Conservation (phyloP, 192 early-diverging fungal species). For the Backusella mclennaniae region DNA sequence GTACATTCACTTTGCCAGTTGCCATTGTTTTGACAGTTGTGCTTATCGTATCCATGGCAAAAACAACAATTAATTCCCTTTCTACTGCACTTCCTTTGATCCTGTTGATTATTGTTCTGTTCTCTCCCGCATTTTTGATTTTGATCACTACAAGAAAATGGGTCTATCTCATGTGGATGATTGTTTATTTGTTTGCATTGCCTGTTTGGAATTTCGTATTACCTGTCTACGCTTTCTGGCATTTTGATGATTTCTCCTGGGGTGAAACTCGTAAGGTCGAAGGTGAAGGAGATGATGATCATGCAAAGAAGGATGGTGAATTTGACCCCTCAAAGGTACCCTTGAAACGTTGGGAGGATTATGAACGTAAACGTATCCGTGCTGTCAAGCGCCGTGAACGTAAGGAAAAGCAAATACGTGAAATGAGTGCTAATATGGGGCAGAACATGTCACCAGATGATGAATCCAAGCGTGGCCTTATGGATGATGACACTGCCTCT, state of each 20-base stretch:
- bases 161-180: conserved; percentile 91
- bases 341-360: conserved; percentile 87
- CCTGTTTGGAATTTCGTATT: conserved; percentile 95
- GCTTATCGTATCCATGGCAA: conserved; percentile 54
- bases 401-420: conserved; percentile 31
- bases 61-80: conserved; percentile 51
- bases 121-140: conserved; percentile 87
- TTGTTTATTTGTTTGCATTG: conserved; percentile 75
- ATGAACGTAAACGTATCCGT: conserved; percentile 72
- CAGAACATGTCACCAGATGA: conserved; percentile 14
- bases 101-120: conserved; percentile 76
- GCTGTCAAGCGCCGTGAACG: conserved; percentile 70
- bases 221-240: conserved; percentile 93
- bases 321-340: conserved; percentile 78
- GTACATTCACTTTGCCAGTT: conserved; percentile 72
- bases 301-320: conserved; percentile 69
- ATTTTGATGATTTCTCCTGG: conserved; percentile 95
- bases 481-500: conserved; percentile 23
- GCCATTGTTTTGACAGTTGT: conserved; percentile 68
- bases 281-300: conserved; percentile 74
- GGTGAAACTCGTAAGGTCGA: conserved; percentile 77
- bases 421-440: conserved; percentile 14
- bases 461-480: conserved; percentile 6
- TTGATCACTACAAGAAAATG: conserved; percentile 81
- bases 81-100: conserved; percentile 63